Evolutionary conservation across 306 rosid species (phyloP).

Genomic region (Ziziphus jujuba): DNA sequence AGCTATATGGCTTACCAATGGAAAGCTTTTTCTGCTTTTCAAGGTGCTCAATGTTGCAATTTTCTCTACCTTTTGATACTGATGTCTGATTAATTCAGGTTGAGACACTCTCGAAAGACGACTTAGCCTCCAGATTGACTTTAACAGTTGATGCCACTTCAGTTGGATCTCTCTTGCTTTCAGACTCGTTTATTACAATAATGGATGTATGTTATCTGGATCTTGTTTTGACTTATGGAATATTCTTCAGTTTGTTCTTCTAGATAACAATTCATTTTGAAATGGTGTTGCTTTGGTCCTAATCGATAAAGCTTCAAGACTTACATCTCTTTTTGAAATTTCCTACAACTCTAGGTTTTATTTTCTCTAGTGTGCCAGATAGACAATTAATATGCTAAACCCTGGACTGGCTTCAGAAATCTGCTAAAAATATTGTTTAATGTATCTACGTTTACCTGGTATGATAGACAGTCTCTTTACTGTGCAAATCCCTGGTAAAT

Average conservation of each 20-base stretch:
- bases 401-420: too few species aligned
- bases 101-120: conserved; percentile 89
- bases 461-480: too few species aligned
- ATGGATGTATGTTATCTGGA: conserved; percentile 83
- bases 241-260: conserved; percentile 2
- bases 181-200: conserved; percentile 83
- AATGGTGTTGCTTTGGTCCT: conserved; percentile 6
- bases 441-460: too few species aligned
- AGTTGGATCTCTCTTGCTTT: conserved; percentile 80
- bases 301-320: background rate
- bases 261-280: background rate
- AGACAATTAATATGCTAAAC: too few species aligned
- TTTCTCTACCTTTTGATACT: background rate
- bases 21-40: too few species aligned
- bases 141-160: conserved; percentile 84
- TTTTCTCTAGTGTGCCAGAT: background rate
- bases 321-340: conserved; percentile 6
- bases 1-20: too few species aligned
- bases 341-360: conserved; percentile 1
- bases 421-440: too few species aligned
- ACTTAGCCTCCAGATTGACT: conserved; percentile 91
- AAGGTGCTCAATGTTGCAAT: background rate
- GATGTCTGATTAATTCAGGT: conserved; percentile 50
- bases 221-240: conserved; percentile 14
- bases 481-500: too few species aligned